Percentiles rank a stretch among this genome's conserved stretches.
These are phyloP conservation scores for Pugionium dolabratum DNA, from an alignment of 345 rosid genomes.

Conservation along the genomic window DNA sequence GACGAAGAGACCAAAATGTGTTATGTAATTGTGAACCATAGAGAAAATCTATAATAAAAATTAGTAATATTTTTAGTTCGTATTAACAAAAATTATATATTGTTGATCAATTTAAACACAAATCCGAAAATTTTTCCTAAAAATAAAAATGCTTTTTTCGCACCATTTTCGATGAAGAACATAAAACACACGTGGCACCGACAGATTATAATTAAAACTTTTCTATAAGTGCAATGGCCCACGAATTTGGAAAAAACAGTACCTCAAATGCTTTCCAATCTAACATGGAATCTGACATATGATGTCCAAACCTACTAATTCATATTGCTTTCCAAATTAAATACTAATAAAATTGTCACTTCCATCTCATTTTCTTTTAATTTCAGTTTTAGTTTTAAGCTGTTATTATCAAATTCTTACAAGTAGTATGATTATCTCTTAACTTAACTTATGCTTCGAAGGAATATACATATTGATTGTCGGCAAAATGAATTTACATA, in stretches of 20 bases:
- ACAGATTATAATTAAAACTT: slow-evolving; percentile 9
- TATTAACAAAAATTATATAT: background rate
- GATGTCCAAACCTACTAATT: slow-evolving; percentile 7
- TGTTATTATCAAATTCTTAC: background rate
- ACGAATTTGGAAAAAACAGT: slow-evolving; percentile 21
- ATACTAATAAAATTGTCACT: slow-evolving; percentile 1
- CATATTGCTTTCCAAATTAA: background rate
- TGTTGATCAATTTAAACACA: background rate
- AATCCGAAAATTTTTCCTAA: background rate
- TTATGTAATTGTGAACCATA: background rate
- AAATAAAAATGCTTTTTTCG: background rate
- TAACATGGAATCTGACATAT: slow-evolving; percentile 27
- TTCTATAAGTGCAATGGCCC: slow-evolving; percentile 20
- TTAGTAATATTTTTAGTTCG: background rate
- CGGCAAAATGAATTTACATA: slow-evolving; percentile 33
- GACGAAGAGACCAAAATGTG: background rate
- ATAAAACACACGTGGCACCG: slow-evolving; percentile 36
- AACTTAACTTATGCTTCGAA: background rate
- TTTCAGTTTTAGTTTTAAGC: background rate
- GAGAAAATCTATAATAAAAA: background rate
- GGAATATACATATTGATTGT: slow-evolving; percentile 14
- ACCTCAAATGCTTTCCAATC: slow-evolving; percentile 1
- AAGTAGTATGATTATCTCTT: background rate
- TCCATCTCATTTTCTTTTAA: background rate
- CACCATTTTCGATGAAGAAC: background rate